These are phyloP conservation scores for Mesembryanthemum crystallinum DNA, from an alignment of 148 eudicot species.

Conservation along the genomic window DNA sequence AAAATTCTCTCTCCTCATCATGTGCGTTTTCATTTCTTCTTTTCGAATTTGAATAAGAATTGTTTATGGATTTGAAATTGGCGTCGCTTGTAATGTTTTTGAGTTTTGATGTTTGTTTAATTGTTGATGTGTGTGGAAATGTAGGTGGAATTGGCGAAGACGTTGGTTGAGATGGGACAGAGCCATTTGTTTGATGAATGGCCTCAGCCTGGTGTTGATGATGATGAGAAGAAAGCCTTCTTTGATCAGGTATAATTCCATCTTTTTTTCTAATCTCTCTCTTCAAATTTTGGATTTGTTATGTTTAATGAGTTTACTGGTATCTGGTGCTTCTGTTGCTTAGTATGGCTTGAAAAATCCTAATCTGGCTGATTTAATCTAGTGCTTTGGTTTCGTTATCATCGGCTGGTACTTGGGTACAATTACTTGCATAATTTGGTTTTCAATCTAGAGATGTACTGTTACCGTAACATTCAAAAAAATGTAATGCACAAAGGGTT, in stretches of 20 bases:
- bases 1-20: conserved; percentile 54
- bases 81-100: neutral
- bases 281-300: neutral
- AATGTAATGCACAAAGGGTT: neutral
- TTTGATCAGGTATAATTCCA: conserved; percentile 62
- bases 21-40: conserved; percentile 30
- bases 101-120: neutral
- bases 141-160: conserved; percentile 69
- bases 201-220: conserved; percentile 76
- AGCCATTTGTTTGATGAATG: conserved; percentile 70
- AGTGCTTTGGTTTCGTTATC: neutral
- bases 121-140: conserved; percentile 2
- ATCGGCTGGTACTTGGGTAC: neutral
- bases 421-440: neutral
- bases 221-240: conserved; percentile 62
- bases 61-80: neutral
- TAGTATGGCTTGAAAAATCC: too few species aligned
- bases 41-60: neutral
- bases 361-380: neutral
- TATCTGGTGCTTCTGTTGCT: too few species aligned
- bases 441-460: neutral
- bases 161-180: conserved; percentile 70
- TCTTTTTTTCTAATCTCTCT: neutral
- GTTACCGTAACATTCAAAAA: neutral
- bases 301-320: too few species aligned